Base-by-base conservation (phyloP, 441 rosid genomes). In the Kokia cookei region DNA sequence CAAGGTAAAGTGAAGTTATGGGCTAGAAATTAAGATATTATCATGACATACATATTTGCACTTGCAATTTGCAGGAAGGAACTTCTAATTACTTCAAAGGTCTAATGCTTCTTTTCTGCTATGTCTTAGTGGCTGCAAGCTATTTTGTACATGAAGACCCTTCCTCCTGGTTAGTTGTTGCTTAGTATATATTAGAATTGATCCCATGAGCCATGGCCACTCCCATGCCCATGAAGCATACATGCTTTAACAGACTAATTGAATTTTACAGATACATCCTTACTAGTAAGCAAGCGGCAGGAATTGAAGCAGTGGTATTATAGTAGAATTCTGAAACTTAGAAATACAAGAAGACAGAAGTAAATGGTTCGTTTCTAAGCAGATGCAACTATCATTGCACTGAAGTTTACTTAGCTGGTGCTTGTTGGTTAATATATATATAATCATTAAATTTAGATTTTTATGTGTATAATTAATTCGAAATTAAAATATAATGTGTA, bases 61-160 rank as follows among this genome's bases (percentile, higher is more conserved):
- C 24, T 6, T 57, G 9, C 13, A 26, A 26, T 3, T 58, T 86
- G 83, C 92, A 94, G 98, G 97, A 94, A 83, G 98, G 98, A 75
- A 88, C 97, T 62, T 87, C 99, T 35, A 94, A 94, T 85, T 94
- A 93, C 87, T 94, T 93, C 48, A 94, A 91, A 81, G 97, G 99
- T 57, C 80, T 94, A 59, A 94, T 94, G 99, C 92, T 94, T 68
- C 86, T 93, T 78, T 93, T 94, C 76, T 93, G 97, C 76, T 91
- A 94, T 82, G 79, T 94, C 76, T 90, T 94, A 42, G 97, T 94
- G 3, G 92, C 97, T 60, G 99, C 98, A 48, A 94, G 96, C 86
- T 94, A 92, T 96, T 94, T 89, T 82, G 98, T 91, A 72, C 99
- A 91, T 73, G 93, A 81, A 80, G 99, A 94, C 86, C 83, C 88